Evolutionary conservation across 1,284 basidiomycete species (phyloP).

Genomic region (Malassezia vespertilionis): DNA sequence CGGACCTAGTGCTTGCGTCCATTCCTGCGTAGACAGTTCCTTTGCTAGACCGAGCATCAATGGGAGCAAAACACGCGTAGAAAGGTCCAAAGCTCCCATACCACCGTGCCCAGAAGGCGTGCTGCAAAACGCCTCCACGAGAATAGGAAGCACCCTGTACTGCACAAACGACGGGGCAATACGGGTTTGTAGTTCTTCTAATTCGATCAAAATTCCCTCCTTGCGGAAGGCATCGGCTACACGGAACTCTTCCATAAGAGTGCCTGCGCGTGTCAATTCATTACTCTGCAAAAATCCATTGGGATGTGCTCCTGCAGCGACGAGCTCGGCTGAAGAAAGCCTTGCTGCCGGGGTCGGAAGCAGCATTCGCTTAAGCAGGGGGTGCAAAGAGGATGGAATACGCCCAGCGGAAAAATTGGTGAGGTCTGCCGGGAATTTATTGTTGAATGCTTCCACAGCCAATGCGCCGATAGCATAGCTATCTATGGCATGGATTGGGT

Average conservation of each 20-base stretch:
- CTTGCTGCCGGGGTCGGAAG: constrained; percentile 75
- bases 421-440: constrained; percentile 51
- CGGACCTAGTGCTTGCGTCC: constrained; percentile 23
- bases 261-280: constrained; percentile 70
- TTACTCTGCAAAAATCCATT: constrained; percentile 75
- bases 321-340: constrained; percentile 53
- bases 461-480: constrained; percentile 35
- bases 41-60: constrained; percentile 35
- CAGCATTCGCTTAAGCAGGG: constrained; percentile 71
- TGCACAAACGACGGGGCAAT: constrained; percentile 77
- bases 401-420: constrained; percentile 63
- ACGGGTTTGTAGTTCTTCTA: background rate
- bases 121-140: constrained; percentile 57
- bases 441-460: constrained; percentile 38
- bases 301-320: constrained; percentile 39
- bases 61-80: constrained; percentile 22
- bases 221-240: constrained; percentile 75
- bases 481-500: constrained; percentile 26
- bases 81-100: constrained; percentile 16
- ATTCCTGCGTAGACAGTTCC: constrained; percentile 25
- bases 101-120: background rate
- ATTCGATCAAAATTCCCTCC: constrained; percentile 46
- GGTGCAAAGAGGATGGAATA: constrained; percentile 68
- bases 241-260: constrained; percentile 75
- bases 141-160: constrained; percentile 73